These are phyloP conservation scores for Usnea hakonensis DNA, from an alignment of 495 filamentous ascomycete genomes.

Conservation along the genomic window DNA sequence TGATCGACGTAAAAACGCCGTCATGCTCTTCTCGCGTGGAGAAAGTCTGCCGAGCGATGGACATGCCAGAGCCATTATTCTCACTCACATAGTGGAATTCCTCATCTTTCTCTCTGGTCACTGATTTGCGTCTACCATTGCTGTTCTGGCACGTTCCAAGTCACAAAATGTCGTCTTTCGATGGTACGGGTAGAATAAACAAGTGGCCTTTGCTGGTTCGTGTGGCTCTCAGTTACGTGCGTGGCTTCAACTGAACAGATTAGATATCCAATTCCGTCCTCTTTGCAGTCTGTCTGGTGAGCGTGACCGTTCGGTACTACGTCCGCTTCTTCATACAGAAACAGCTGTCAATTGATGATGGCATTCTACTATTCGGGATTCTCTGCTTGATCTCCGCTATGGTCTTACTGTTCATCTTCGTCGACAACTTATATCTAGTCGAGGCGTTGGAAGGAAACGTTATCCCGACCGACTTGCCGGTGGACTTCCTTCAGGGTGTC, in stretches of 20 bases:
- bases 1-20: background rate
- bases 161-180: background rate
- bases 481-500: constrained; percentile 4
- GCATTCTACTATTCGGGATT: constrained; percentile 17
- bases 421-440: constrained; percentile 19
- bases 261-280: constrained; percentile 14
- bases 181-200: background rate
- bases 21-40: background rate
- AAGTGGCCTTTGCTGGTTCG: background rate
- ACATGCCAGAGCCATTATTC: background rate
- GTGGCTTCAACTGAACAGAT: background rate
- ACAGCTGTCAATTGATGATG: constrained; percentile 21
- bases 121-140: background rate
- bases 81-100: background rate
- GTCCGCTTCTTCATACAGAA: constrained; percentile 21
- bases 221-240: background rate
- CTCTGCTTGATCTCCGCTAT: constrained; percentile 16
- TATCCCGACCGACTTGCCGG: background rate
- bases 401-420: constrained; percentile 13
- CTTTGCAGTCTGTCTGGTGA: constrained; percentile 12
- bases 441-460: background rate
- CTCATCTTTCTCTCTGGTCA: background rate
- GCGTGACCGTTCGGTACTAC: constrained; percentile 14
- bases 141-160: background rate
- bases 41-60: background rate